These are phyloP conservation scores for Talaromyces albobiverticillius DNA, from an alignment of 2,329 filamentous ascomycete species.

Conservation along the genomic window DNA sequence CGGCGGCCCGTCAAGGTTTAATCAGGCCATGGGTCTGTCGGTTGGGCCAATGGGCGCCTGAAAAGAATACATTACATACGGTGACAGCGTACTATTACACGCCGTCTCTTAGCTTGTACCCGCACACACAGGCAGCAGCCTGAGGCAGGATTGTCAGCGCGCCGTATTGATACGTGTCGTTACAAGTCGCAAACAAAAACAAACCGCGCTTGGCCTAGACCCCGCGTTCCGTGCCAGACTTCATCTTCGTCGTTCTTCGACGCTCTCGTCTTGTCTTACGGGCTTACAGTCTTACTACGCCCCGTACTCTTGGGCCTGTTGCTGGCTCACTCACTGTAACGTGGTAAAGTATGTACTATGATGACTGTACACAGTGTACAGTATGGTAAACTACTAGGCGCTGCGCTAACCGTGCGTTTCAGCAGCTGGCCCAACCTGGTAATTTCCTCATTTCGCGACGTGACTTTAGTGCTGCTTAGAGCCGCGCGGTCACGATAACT, in stretches of 20 bases:
- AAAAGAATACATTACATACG: neutral
- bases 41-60: neutral
- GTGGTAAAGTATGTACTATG: too few relatives aligned
- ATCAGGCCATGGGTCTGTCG: neutral
- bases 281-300: too few relatives aligned
- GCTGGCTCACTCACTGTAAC: too few relatives aligned
- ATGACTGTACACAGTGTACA: too few relatives aligned
- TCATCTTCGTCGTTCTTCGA: neutral
- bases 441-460: conserved; percentile 5
- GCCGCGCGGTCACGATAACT: conserved; percentile 3
- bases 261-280: too few relatives aligned
- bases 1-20: conserved; percentile 11
- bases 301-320: too few relatives aligned
- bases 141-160: neutral
- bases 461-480: conserved; percentile 2
- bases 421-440: conserved; percentile 10
- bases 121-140: too few relatives aligned
- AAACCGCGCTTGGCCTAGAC: conserved; percentile 8
- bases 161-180: neutral
- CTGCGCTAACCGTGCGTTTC: conserved; percentile 6
- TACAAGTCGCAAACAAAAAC: neutral
- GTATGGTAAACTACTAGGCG: neutral
- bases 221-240: neutral
- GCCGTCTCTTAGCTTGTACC: too few relatives aligned
- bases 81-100: neutral